Percentiles rank a stretch among this genome's conserved stretches.
phyloP scores from a whole-genome alignment of 1,139 yeast species.

The Saccharomyces hybrid region DNA sequence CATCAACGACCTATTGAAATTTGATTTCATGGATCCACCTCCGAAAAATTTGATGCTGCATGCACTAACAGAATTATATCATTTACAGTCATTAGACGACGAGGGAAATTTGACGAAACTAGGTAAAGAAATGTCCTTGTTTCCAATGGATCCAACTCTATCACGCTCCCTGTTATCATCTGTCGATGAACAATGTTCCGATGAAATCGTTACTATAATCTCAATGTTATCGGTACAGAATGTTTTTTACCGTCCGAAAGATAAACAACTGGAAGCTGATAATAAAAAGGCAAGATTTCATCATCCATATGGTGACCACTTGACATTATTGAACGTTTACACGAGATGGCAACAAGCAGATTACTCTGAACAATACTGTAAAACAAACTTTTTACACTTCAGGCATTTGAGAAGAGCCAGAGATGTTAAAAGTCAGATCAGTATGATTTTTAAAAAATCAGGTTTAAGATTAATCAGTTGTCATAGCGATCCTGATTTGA shows the following conservation, averaged over 20 bases:
- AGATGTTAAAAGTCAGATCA: conserved; percentile 70
- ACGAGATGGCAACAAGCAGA: conserved; percentile 65
- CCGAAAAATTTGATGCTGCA: conserved; percentile 63
- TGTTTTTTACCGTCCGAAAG: conserved; percentile 78
- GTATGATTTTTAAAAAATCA: conserved; percentile 52
- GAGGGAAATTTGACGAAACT: conserved; percentile 66
- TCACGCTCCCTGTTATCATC: conserved; percentile 76
- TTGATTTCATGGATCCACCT: conserved; percentile 95
- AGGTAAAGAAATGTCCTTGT: conserved; percentile 82
- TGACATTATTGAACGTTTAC: conserved; percentile 76
- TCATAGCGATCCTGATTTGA: conserved; percentile 52
- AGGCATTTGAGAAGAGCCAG: conserved; percentile 67
- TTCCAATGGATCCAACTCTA: conserved; percentile 91
- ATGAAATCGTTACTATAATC: conserved; percentile 75
- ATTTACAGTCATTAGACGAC: conserved; percentile 67
- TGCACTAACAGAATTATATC: conserved; percentile 79
- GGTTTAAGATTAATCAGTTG: conserved; percentile 49
- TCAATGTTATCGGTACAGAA: conserved; percentile 89
- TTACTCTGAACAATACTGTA: conserved; percentile 68
- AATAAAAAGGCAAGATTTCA: conserved; percentile 65
- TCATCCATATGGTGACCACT: conserved; percentile 78
- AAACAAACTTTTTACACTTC: conserved; percentile 72
- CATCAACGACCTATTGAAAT: conserved; percentile 65
- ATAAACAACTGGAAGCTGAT: conserved; percentile 71
- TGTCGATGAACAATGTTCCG: conserved; percentile 66